phyloP scores from a whole-genome alignment of 73 alveolate genomes.

The Halteria grandinella region DNA sequence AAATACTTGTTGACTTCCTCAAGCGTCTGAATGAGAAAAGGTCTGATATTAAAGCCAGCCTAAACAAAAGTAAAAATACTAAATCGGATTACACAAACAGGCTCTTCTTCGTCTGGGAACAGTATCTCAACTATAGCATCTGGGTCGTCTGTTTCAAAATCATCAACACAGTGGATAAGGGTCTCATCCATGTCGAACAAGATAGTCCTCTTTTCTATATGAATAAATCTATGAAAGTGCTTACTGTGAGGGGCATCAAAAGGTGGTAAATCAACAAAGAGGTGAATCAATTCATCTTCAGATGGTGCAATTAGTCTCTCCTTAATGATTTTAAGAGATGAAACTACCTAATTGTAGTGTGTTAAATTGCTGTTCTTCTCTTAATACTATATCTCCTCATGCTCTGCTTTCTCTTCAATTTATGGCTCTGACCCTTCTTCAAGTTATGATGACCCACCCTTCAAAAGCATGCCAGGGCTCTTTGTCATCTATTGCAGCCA shows the following conservation, averaged over 20 bases:
- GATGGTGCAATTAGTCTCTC: not conserved
- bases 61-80: not conserved
- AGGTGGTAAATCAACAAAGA: slow-evolving; percentile 22
- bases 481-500: too few species aligned
- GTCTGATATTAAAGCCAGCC: slow-evolving; percentile 68
- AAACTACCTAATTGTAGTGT: too few species aligned
- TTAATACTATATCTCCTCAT: too few species aligned
- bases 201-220: slow-evolving; percentile 44
- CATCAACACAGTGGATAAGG: slow-evolving; percentile 52
- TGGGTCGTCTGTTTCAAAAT: slow-evolving; percentile 44
- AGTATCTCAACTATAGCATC: slow-evolving; percentile 45
- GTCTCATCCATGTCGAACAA: slow-evolving; percentile 62
- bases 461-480: too few species aligned
- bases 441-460: too few species aligned
- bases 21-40: slow-evolving; percentile 53
- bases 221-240: not conserved
- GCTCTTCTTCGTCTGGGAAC: slow-evolving; percentile 55
- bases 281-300: slow-evolving; percentile 10
- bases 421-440: too few species aligned
- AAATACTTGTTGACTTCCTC: slow-evolving; percentile 47
- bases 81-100: slow-evolving; percentile 34
- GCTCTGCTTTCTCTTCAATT: too few species aligned
- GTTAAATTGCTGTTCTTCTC: too few species aligned
- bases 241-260: slow-evolving; percentile 43
- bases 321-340: too few species aligned